Evolutionary conservation across 2,329 filamentous ascomycete species (phyloP), one percentile per base, ranked within the genome.

Genomic region (Colletotrichum eremochloae): DNA sequence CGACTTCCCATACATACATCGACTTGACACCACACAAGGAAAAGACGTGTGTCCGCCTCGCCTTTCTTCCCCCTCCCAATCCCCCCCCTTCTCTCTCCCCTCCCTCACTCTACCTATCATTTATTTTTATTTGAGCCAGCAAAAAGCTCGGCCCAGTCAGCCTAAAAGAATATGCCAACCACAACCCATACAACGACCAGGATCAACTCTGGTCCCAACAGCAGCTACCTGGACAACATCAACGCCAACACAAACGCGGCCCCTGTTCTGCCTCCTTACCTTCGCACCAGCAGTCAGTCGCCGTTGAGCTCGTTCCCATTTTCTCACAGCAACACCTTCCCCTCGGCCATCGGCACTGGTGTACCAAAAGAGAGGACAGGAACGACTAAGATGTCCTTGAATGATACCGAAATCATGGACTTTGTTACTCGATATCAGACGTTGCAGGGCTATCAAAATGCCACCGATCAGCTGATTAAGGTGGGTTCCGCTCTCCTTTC

Each of bases 361-460:
- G 60, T 56, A 15, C 38, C 57, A n/a, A 65, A 60, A 18, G 70
- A 72, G 36, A 65, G 67, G 29, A 14, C 36, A 31, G 46, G 56
- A 18, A 48, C 55, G 9, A 71, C 61, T 67, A 78, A 63, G 58
- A 81, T 79, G 76, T 71, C 78, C 15, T 71, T 76, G 46, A 75
- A 75, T 56, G 72, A 74, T 55, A 68, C 74, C 44, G 76, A 77
- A 44, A 79, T 86, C 55, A 78, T 84, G 79, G 82, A 85, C 58
- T 88, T 89, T 75, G 77, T 87, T 72, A 79, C 83, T 60, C 82
- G 87, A 11, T 89, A 85, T 75, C 82, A 84, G 57, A 76, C 79
- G 48, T 79, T 88, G 57, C 83, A 85, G 71, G 63, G 75, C 5
- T 82, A 85, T 48, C 81, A 82, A 61, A 81, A 85, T 48, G 79